Percentiles rank a stretch among this genome's conserved stretches.
Evolutionary conservation across 176 grass and related monocot genomes (phyloP).

Genomic region (sorghum (Sorghum bicolor)): Sorghum_bicolor_NCBIv3 NC_012879.2:2687501-2688000

Average conservation of each 20-base stretch:
- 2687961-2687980: no score
- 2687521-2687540: slow-evolving; percentile 66
- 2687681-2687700: slow-evolving; percentile 94
- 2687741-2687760: neutral
- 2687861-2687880: no score
- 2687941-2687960: no score
- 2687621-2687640: neutral
- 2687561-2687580: slow-evolving; percentile 14
- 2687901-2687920: no score
- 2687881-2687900: no score
- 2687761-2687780: no score
- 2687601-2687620: neutral
- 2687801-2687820: no score
- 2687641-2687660: slow-evolving; percentile 35
- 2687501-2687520: slow-evolving; percentile 45
- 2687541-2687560: slow-evolving; percentile 67
- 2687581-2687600: slow-evolving; percentile 32
- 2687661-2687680: slow-evolving; percentile 85
- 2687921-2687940: no score
- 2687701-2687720: slow-evolving; percentile 57
- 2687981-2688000: no score
- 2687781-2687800: neutral
- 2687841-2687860: no score
- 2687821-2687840: no score
- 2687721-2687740: slow-evolving; percentile 14